phyloP scores from a whole-genome alignment of 768 basidiomycete genomes.

The Russula brevipes region DNA sequence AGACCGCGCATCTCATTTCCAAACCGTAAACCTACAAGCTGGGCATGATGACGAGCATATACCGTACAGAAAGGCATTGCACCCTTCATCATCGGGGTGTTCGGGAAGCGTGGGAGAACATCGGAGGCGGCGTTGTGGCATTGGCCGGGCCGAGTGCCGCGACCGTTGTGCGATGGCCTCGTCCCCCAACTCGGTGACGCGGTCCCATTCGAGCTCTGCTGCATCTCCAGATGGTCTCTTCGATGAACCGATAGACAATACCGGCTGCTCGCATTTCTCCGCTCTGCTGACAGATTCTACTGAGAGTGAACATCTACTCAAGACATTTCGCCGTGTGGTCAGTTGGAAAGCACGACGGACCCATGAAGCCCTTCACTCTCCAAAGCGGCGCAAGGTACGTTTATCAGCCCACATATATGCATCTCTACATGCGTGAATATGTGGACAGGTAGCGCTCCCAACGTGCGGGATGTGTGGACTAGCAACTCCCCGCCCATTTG shows the following conservation, averaged over 20 bases:
- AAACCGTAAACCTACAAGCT: too few relatives aligned
- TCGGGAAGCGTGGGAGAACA: too few relatives aligned
- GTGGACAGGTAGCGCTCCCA: slow-evolving; percentile 48
- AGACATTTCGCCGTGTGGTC: slow-evolving; percentile 50
- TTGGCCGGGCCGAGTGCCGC: background rate
- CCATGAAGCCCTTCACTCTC: slow-evolving; percentile 43
- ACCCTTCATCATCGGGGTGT: too few relatives aligned
- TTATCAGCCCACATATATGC: background rate
- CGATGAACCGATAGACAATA: slow-evolving; percentile 10
- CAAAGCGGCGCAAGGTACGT: slow-evolving; percentile 64
- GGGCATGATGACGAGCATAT: too few relatives aligned
- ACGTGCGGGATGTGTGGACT: slow-evolving; percentile 56
- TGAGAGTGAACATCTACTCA: slow-evolving; percentile 31
- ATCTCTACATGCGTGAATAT: background rate
- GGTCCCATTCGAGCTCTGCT: slow-evolving; percentile 14
- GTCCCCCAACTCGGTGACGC: slow-evolving; percentile 16
- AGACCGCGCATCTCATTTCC: too few relatives aligned
- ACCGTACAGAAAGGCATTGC: too few relatives aligned
- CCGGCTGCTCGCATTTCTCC: slow-evolving; percentile 41
- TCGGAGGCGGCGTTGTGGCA: background rate
- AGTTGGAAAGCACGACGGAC: slow-evolving; percentile 49
- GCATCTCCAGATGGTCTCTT: slow-evolving; percentile 16
- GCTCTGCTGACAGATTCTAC: slow-evolving; percentile 35
- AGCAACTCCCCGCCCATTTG: slow-evolving; percentile 58
- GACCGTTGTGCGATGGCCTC: slow-evolving; percentile 2